Evolutionary conservation across 176 grass and related monocot genomes (phyloP).

Genomic region (Oryza australiensis): DNA sequence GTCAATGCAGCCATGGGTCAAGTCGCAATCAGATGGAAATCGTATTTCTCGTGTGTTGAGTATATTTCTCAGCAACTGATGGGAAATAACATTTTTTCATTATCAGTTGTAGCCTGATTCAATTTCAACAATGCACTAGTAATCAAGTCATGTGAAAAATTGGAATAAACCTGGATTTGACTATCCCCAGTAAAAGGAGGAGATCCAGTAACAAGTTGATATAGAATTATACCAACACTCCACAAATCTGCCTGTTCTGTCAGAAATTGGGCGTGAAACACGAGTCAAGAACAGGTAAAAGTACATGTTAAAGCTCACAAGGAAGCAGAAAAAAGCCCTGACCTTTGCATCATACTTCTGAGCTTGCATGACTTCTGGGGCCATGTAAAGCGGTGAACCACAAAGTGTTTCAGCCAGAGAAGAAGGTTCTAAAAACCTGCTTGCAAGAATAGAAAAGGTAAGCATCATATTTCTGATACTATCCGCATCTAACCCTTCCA

Average conservation of each 20-base stretch:
- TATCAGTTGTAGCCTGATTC: slow-evolving; percentile 23
- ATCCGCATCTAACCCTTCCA: neutral
- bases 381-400: slow-evolving; percentile 99
- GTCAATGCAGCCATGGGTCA: slow-evolving; percentile 78
- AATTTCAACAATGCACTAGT: slow-evolving; percentile 7
- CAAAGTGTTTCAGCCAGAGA: slow-evolving; percentile 89
- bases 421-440: slow-evolving; percentile 59
- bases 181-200: slow-evolving; percentile 89
- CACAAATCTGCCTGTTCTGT: slow-evolving; percentile 96
- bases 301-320: slow-evolving; percentile 5
- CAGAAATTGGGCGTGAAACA: slow-evolving; percentile 31
- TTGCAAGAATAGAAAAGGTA: slow-evolving; percentile 9
- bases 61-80: slow-evolving; percentile 84
- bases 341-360: slow-evolving; percentile 99
- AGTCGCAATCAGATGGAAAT: slow-evolving; percentile 62
- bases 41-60: slow-evolving; percentile 59
- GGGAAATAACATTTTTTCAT: slow-evolving; percentile 25
- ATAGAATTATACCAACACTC: slow-evolving; percentile 96
- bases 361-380: slow-evolving; percentile 95
- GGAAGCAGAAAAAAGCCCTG: slow-evolving; percentile 8
- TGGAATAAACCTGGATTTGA: slow-evolving; percentile 78
- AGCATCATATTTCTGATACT: slow-evolving; percentile 24
- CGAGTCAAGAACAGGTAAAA: slow-evolving; percentile 28
- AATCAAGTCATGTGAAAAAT: slow-evolving; percentile 25
- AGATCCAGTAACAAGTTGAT: slow-evolving; percentile 89